Conservation (phyloP, 305 asterid species). For the Solanum chacoense region DNA sequence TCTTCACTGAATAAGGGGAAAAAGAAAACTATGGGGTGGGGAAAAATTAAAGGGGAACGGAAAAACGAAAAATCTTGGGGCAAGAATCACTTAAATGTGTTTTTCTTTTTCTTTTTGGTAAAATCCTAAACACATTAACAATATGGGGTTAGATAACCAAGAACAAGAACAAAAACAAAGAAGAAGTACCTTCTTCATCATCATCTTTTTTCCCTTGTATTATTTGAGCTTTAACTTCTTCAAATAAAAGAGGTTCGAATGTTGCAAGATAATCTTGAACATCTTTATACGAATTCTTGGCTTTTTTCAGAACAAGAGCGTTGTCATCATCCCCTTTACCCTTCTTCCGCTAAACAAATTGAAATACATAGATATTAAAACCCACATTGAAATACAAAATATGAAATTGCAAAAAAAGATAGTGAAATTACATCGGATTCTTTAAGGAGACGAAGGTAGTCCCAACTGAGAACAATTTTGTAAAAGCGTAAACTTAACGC, state of each 20-base stretch:
- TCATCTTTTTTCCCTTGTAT: conserved; percentile 47
- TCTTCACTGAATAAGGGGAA: not conserved
- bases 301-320: conserved; percentile 38
- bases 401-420: not conserved
- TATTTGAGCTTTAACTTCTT: conserved; percentile 91
- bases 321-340: conserved; percentile 11
- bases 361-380: not conserved
- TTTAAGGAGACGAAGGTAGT: conserved; percentile 50
- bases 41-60: not conserved
- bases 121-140: not conserved
- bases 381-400: not conserved
- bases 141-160: not conserved
- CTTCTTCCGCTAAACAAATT: conserved; percentile 20
- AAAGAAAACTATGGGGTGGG: not conserved
- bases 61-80: not conserved
- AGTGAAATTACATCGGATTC: conserved; percentile 40
- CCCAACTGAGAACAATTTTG: conserved; percentile 83
- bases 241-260: conserved; percentile 88
- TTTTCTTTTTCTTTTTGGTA: not conserved
- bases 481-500: conserved; percentile 53
- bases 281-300: conserved; percentile 62
- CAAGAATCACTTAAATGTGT: not conserved
- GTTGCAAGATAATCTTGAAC: conserved; percentile 65
- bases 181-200: conserved; percentile 54
- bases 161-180: conserved; percentile 2